A percentile compares a stretch with the other conserved stretches of the same genome.
Conservation (phyloP, 169 alveolate genomes). For the Plasmodium adleri region DNA sequence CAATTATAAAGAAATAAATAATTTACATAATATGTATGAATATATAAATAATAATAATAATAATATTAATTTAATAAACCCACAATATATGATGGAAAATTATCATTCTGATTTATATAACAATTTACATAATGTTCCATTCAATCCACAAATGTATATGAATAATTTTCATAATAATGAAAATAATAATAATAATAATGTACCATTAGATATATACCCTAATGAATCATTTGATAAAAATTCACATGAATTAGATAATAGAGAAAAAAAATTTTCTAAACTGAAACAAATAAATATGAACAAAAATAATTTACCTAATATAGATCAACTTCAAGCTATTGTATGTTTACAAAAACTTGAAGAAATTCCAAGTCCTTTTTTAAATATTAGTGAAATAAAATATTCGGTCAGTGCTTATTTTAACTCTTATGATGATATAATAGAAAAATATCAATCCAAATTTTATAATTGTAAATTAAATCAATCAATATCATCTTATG, state of each 20-base stretch:
- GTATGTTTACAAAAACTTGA: constrained; percentile 81
- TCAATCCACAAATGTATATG: not conserved
- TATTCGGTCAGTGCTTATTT: constrained; percentile 82
- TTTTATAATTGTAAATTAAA: constrained; percentile 77
- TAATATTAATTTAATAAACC: constrained; percentile 2
- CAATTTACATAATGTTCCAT: constrained; percentile 24
- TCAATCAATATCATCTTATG: constrained; percentile 57
- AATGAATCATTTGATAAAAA: constrained; percentile 1
- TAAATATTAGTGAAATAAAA: constrained; percentile 68
- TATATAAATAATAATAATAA: not conserved
- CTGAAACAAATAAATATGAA: constrained; percentile 5
- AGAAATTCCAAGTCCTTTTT: constrained; percentile 79
- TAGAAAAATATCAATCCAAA: constrained; percentile 77
- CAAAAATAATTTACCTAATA: not conserved
- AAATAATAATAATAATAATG: constrained; percentile 12
- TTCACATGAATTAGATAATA: not conserved
- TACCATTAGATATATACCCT: not conserved
- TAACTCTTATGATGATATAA: constrained; percentile 81
- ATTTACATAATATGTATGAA: constrained; percentile 19
- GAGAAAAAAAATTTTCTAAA: constrained; percentile 23
- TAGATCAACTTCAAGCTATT: constrained; percentile 57
- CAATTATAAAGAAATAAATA: constrained; percentile 37
- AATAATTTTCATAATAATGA: constrained; percentile 3
- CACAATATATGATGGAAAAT: constrained; percentile 21
- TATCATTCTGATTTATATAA: constrained; percentile 16